Base-by-base conservation (phyloP, 352 stramenopile genomes). In the Pythium biforme region DNA sequence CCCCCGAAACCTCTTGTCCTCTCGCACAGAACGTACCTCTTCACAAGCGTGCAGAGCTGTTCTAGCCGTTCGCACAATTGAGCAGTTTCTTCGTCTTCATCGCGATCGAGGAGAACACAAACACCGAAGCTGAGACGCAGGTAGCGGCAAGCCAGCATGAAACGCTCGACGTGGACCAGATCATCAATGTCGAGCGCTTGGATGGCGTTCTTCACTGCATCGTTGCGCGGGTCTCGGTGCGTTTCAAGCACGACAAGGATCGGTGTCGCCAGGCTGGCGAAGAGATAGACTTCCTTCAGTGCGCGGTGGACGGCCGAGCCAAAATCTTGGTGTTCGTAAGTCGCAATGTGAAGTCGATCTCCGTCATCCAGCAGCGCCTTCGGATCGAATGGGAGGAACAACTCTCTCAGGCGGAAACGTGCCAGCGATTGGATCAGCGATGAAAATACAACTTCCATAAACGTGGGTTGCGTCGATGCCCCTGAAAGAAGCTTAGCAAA, bases 231-330 rank as follows among this genome's bases (percentile, higher is more conserved):
- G 4, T 46, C 29, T 8, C 17, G 25, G 17, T 78, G 19, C 2
- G 75, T 58, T 25, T 61, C 41, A 25, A 73, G 49, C 20, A 83
- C 55, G 11, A 71, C 71, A 2, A 76, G 52, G 26, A 86, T 51
- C 29, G 73, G 75, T n/a, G 56, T 25, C 4, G 75, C 72, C 11
- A 90, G 47, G 9, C 63, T 48, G 19, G 56, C 52, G 60, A 77
- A 90, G 47, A 79, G 19, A 23, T 83, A 57, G 29, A 77, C 73
- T 45, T 91, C 78, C 20, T 82, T 71, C 15, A 92, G 45, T 29
- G 79, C 81, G 27, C 76, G 77, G 60, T 92, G 81, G 49, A 93
- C 73, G 1, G 83, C 81, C n/a, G 83, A 80, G n/a, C 81, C 83
- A 58, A 90, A 78, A 55, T 93, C 79, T 68, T 91, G 83, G 45